A percentile compares a stretch with the other conserved stretches of the same genome.
Conservation (phyloP, 805 yeast species). For the Hanseniaspora vineae region DNA sequence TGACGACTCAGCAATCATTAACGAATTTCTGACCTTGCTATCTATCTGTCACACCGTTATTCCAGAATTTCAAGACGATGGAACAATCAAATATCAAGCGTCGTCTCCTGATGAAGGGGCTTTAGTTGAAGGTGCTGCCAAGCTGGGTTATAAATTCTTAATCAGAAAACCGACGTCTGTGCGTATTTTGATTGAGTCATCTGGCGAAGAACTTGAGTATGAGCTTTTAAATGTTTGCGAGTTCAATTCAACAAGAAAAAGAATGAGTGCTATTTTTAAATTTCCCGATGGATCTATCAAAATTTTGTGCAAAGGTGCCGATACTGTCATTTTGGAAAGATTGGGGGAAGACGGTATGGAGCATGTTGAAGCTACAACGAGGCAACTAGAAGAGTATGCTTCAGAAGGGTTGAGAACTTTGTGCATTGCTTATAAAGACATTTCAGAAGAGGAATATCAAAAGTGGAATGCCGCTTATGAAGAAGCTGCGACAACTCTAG, state of each 20-base stretch:
- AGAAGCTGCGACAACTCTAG: conserved; percentile 72
- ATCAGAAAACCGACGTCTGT: conserved; percentile 79
- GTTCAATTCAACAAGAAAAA: conserved; percentile 91
- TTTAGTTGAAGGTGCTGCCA: conserved; percentile 90
- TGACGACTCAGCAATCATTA: conserved; percentile 37
- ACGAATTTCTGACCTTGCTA: conserved; percentile 68
- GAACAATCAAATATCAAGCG: conserved; percentile 82
- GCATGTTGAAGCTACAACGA: conserved; percentile 69
- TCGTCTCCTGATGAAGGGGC: conserved; percentile 99
- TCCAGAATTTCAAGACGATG: conserved; percentile 63
- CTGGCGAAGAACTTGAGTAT: conserved; percentile 43
- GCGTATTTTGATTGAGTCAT: conserved; percentile 40
- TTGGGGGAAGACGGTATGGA: conserved; percentile 54
- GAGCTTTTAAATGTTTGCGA: conserved; percentile 87
- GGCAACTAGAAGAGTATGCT: conserved; percentile 92
- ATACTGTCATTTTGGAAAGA: conserved; percentile 86
- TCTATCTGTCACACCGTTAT: conserved; percentile 97
- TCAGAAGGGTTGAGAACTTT: conserved; percentile 90
- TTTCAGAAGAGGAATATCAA: conserved; percentile 65
- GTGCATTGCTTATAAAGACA: conserved; percentile 77
- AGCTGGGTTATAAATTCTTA: conserved; percentile 69
- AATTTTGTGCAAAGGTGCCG: conserved; percentile 94
- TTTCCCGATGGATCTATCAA: conserved; percentile 90
- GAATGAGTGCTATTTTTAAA: conserved; percentile 92
- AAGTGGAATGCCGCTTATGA: conserved; percentile 57